Evolutionary conservation across 306 rosid species (phyloP).

Genomic region (Ochetophila trinervis): DNA sequence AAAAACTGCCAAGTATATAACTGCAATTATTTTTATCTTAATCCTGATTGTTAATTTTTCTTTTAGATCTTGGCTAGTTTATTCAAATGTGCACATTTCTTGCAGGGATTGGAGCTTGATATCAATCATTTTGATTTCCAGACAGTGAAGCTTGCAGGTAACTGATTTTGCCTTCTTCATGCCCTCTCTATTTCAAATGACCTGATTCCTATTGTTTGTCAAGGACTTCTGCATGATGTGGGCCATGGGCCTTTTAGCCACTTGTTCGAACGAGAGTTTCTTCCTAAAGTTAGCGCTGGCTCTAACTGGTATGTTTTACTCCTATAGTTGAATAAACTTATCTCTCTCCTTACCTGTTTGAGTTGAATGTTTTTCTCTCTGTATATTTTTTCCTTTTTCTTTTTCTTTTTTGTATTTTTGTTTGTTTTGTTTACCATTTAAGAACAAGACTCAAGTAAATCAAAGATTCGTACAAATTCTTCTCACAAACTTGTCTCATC

Average conservation of each 20-base stretch:
- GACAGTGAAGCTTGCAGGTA: constrained; percentile 93
- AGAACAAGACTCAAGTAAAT: background rate
- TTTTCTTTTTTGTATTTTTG: constrained; percentile 1
- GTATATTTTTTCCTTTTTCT: background rate
- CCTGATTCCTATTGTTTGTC: constrained; percentile 8
- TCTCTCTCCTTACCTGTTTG: background rate
- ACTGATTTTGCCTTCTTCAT: constrained; percentile 7
- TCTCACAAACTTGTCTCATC: constrained; percentile 11
- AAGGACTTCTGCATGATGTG: constrained; percentile 94
- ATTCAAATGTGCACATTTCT: constrained; percentile 23
- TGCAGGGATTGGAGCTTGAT: constrained; percentile 83
- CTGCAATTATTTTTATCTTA: constrained; percentile 4
- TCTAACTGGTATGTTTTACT: constrained; percentile 51
- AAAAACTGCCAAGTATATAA: constrained; percentile 53
- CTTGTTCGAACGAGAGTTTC: constrained; percentile 84
- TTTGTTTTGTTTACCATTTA: background rate
- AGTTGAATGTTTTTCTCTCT: background rate
- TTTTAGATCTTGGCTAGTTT: background rate
- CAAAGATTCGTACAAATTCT: background rate
- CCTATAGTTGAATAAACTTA: background rate
- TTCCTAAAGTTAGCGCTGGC: constrained; percentile 59
- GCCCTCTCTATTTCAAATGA: constrained; percentile 3
- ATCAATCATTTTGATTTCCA: constrained; percentile 78
- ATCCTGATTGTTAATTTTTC: constrained; percentile 1
- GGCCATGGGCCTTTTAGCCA: constrained; percentile 99